Evolutionary conservation across 768 basidiomycete species (phyloP).

Genomic region (Pleurotus djamor): DNA sequence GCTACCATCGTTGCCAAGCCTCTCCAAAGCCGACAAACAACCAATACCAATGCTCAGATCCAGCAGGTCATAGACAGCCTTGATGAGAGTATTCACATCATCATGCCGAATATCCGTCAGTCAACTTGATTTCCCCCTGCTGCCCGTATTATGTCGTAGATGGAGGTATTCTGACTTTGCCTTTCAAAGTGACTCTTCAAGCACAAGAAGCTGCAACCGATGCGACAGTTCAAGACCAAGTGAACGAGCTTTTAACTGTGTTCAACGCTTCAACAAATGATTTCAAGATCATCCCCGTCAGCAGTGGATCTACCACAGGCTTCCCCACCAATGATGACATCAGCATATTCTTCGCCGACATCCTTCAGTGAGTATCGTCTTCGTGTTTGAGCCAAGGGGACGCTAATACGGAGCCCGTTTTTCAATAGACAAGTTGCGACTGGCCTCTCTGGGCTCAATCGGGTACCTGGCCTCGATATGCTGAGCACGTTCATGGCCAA

Average conservation of each 20-base stretch:
- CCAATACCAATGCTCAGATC: conserved; percentile 30
- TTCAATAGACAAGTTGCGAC: conserved; percentile 21
- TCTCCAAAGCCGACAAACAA: conserved; percentile 23
- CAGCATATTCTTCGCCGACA: conserved; percentile 24
- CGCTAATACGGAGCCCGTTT: not conserved
- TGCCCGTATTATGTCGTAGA: not conserved
- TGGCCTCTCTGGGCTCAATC: conserved; percentile 24
- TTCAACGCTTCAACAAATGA: conserved; percentile 18
- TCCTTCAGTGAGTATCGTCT: conserved; percentile 21
- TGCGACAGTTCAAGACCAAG: conserved; percentile 21
- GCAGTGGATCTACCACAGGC: conserved; percentile 25
- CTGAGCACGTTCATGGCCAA: conserved; percentile 21
- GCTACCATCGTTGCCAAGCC: conserved; percentile 21
- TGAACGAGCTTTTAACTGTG: conserved; percentile 20
- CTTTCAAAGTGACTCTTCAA: conserved; percentile 21
- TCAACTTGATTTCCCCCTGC: not conserved
- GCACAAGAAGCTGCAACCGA: conserved; percentile 25
- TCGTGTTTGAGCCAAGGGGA: not conserved
- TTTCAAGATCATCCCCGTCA: conserved; percentile 21
- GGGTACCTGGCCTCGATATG: conserved; percentile 16
- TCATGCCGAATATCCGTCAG: conserved; percentile 23
- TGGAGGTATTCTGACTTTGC: not conserved
- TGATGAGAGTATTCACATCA: conserved; percentile 15
- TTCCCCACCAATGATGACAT: conserved; percentile 32
- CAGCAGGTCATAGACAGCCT: conserved; percentile 21